Evolutionary conservation across 2,329 filamentous ascomycete genomes (phyloP), one percentile per base, ranked within the genome.

Genomic region (Alternaria angustiovoidea): DNA sequence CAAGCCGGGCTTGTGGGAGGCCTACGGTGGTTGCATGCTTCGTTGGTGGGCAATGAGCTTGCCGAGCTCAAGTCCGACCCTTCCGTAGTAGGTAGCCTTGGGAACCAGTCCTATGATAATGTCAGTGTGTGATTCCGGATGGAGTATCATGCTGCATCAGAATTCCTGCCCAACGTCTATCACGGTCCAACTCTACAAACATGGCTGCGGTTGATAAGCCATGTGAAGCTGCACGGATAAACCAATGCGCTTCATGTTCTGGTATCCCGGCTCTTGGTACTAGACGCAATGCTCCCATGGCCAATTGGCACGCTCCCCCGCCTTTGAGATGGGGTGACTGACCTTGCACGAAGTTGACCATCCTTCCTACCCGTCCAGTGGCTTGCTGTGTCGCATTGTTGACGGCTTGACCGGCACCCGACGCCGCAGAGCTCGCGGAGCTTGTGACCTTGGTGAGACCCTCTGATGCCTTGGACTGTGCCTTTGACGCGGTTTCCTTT

Each of bases 11-110:
- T 30, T 26, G 14, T 51, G 24, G 34, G 24, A 54, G 39, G 62
- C 94, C 89, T 91, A 99, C 95, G 95, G 95, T 82, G 93, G 93
- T 78, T 86, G 85, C 93, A 99, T 97, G 84, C 91, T 92, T 82
- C 94, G 93, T 80, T 89, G 89, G 74, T 88, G 88, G 85, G 93
- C 93, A 70, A 98, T 88, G 70, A 97, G 86, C 87, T 92, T 96
- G 78, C 87, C 87, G 62, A 98, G 86, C 86, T 99, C 95, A 67
- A 94, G 83, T 73, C 86, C 91, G 77, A 98, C 94, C 80, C 89
- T 91, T 75, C 90, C 89, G 86, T 98, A 99, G 88, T 97, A 97
- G 78, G 96, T 78, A 66, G 93, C 90, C 64, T 89, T 89, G 71
- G 95, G 95, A 71, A 94, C 88, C 84, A 95, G 86, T 81, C 89